Evolutionary conservation across 495 filamentous ascomycete species (phyloP).

Genomic region (Aspergillus incahuasiensis): DNA sequence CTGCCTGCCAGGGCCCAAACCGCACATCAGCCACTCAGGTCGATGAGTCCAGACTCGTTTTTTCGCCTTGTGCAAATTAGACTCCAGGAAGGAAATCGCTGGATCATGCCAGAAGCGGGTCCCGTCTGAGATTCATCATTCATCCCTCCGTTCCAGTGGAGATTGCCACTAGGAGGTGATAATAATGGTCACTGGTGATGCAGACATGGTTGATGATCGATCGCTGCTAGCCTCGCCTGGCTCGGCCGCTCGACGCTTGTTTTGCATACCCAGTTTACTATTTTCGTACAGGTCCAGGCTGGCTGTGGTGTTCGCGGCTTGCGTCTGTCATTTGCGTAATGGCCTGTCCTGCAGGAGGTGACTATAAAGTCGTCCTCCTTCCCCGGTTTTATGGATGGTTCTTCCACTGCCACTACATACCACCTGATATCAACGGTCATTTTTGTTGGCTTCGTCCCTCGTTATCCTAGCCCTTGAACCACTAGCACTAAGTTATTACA

Average conservation of each 20-base stretch:
- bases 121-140: conserved; percentile 1
- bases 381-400: conserved; percentile 6
- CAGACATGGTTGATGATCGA: conserved; percentile 17
- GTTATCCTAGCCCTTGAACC: not conserved
- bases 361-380: conserved; percentile 18
- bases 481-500: not conserved
- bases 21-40: conserved; percentile 5
- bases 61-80: not conserved
- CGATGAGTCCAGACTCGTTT: conserved; percentile 4
- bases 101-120: conserved; percentile 7
- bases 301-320: conserved; percentile 1
- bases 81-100: conserved; percentile 1
- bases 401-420: conserved; percentile 3
- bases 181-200: too few relatives aligned
- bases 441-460: conserved; percentile 12
- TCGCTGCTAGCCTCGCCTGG: not conserved
- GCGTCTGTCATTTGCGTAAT: conserved; percentile 16
- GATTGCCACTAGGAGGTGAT: conserved; percentile 15
- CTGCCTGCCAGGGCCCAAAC: not conserved
- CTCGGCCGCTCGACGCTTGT: not conserved
- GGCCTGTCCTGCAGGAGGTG: conserved; percentile 10
- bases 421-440: not conserved
- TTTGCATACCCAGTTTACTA: conserved; percentile 12
- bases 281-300: conserved; percentile 12
- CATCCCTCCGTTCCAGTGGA: conserved; percentile 13